phyloP scores from a whole-genome alignment of 345 rosid species.

The Melaleuca alternifolia region DNA sequence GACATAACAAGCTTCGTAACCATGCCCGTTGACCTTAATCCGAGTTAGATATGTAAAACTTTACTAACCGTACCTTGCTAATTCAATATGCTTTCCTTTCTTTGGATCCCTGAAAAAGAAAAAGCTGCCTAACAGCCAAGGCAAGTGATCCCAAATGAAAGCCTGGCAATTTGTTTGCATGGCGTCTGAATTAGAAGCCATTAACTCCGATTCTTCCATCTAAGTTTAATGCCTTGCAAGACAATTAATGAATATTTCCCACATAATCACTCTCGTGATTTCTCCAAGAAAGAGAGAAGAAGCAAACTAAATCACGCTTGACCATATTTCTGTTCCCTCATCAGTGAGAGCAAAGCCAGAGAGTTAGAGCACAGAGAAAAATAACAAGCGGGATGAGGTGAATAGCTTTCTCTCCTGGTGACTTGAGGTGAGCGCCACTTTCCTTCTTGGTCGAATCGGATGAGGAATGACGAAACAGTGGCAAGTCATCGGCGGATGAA shows the following conservation, averaged over 20 bases:
- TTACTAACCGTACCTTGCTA: not conserved
- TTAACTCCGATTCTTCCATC: not conserved
- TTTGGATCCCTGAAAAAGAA: not conserved
- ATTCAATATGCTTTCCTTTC: not conserved
- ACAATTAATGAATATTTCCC: no score
- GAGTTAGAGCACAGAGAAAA: conserved; percentile 46
- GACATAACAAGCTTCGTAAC: not conserved
- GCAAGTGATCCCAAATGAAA: not conserved
- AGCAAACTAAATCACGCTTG: not conserved
- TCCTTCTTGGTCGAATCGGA: conserved; percentile 42
- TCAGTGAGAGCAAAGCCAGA: conserved; percentile 40
- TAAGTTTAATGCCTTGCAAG: not conserved
- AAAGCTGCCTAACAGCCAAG: not conserved
- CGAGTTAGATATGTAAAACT: not conserved
- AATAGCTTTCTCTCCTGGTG: conserved; percentile 27
- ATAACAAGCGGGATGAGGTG: conserved; percentile 60
- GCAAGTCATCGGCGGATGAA: conserved; percentile 10
- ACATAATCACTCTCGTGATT: not conserved
- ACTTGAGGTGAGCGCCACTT: conserved; percentile 6
- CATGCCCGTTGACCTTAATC: not conserved
- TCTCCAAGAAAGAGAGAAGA: not conserved
- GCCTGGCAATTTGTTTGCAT: not conserved
- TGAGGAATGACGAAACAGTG: not conserved
- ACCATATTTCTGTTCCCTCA: not conserved
- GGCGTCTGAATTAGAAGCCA: not conserved